A percentile compares a stretch with the other conserved stretches of the same genome.
Evolutionary conservation across 2,329 filamentous ascomycete species (phyloP).

Genomic region (Pyrenochaeta sp.): DNA sequence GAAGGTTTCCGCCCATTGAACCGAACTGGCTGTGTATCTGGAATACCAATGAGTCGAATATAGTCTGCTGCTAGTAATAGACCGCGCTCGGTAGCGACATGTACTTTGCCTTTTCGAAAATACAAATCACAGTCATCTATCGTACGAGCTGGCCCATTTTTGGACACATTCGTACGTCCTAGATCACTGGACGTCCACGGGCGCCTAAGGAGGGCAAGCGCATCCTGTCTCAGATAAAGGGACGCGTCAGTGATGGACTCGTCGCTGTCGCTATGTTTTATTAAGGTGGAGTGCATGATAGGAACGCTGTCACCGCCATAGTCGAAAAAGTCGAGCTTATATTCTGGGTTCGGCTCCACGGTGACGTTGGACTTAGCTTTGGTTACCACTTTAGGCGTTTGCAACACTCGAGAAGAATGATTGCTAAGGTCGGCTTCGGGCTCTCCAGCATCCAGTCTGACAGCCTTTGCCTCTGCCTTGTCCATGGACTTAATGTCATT

Average conservation of each 20-base stretch:
- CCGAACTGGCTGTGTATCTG: conserved; percentile 22
- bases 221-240: background rate
- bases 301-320: conserved; percentile 23
- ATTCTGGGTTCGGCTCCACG: background rate
- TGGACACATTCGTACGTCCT: conserved; percentile 10
- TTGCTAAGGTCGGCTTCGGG: background rate
- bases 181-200: conserved; percentile 9
- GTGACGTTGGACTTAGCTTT: background rate
- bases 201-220: conserved; percentile 11
- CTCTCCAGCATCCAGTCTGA: background rate
- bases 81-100: conserved; percentile 27
- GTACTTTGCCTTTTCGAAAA: conserved; percentile 15
- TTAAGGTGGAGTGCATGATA: conserved; percentile 17
- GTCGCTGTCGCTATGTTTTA: conserved; percentile 4
- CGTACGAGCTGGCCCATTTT: conserved; percentile 5
- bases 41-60: conserved; percentile 21
- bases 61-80: conserved; percentile 24
- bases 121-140: conserved; percentile 30
- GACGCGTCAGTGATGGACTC: conserved; percentile 3
- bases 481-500: background rate
- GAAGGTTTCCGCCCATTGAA: conserved; percentile 25
- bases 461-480: background rate
- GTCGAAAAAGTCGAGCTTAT: conserved; percentile 1
- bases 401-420: background rate
- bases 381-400: background rate